These are phyloP conservation scores for Chenopodium berlandieri DNA, from an alignment of 148 eudicot species.

Conservation along the genomic window DNA sequence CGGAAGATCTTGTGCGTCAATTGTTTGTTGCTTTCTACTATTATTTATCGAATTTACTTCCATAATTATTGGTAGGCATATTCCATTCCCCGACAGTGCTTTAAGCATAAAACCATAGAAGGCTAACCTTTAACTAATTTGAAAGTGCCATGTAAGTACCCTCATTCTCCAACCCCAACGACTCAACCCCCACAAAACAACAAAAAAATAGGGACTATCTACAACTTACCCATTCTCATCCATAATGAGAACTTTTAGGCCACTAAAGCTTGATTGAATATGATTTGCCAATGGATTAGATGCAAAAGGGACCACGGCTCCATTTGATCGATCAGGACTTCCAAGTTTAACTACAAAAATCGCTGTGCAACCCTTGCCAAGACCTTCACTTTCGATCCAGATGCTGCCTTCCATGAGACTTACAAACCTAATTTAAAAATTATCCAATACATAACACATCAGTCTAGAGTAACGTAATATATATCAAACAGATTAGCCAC, in stretches of 20 bases:
- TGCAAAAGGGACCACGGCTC: slow-evolving; percentile 39
- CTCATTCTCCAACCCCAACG: not conserved
- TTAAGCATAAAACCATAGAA: not conserved
- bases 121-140: not conserved
- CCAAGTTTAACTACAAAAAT: slow-evolving; percentile 73
- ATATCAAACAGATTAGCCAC: not conserved
- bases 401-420: slow-evolving; percentile 89
- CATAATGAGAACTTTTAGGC: slow-evolving; percentile 83
- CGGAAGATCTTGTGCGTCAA: not conserved
- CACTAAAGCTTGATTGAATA: slow-evolving; percentile 48
- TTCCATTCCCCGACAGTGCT: not conserved
- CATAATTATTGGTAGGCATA: not conserved
- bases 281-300: slow-evolving; percentile 41
- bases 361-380: slow-evolving; percentile 79
- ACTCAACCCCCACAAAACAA: too few relatives aligned
- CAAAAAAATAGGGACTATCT: not conserved
- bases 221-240: slow-evolving; percentile 82
- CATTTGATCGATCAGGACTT: slow-evolving; percentile 41
- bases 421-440: slow-evolving; percentile 57
- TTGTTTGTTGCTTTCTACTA: not conserved
- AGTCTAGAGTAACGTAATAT: not conserved
- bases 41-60: not conserved
- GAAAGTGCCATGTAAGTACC: not conserved
- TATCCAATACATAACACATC: not conserved
- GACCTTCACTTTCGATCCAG: slow-evolving; percentile 92